Evolutionary conservation across 768 basidiomycete species (phyloP).

Genomic region (Boletus vinaceobasis): DNA sequence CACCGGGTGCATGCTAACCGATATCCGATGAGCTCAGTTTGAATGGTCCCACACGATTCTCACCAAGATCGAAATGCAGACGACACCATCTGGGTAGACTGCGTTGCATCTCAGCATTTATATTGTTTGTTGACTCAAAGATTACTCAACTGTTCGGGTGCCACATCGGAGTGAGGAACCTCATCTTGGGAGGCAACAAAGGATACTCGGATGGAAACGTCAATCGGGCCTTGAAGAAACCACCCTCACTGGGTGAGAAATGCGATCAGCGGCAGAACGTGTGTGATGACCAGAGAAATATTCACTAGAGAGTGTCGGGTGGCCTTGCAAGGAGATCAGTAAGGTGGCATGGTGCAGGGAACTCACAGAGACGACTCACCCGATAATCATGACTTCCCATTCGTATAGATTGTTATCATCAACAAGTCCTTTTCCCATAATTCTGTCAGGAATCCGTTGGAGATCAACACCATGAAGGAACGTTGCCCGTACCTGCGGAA

Average conservation of each 20-base stretch:
- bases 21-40: conserved; percentile 2
- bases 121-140: not conserved
- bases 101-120: not conserved
- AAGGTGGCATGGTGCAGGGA: conserved; percentile 9
- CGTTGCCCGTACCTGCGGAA: conserved; percentile 68
- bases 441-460: conserved; percentile 33
- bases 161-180: conserved; percentile 93
- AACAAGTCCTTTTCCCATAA: conserved; percentile 66
- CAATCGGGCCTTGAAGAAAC: conserved; percentile 88
- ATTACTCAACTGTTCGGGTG: conserved; percentile 87
- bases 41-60: conserved; percentile 20
- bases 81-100: conserved; percentile 92
- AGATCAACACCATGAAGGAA: conserved; percentile 28
- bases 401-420: conserved; percentile 94
- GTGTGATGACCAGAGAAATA: not conserved
- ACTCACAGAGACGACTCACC: conserved; percentile 47
- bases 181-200: conserved; percentile 90
- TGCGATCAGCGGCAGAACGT: not conserved
- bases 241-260: conserved; percentile 72
- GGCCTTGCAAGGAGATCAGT: conserved; percentile 52
- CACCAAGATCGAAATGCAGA: conserved; percentile 95
- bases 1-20: conserved; percentile 84
- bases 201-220: conserved; percentile 91
- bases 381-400: conserved; percentile 96
- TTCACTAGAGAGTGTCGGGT: conserved; percentile 88